These are phyloP conservation scores for Aspergillus olivimuriae DNA, from an alignment of 495 filamentous ascomycete species.

Conservation along the genomic window DNA sequence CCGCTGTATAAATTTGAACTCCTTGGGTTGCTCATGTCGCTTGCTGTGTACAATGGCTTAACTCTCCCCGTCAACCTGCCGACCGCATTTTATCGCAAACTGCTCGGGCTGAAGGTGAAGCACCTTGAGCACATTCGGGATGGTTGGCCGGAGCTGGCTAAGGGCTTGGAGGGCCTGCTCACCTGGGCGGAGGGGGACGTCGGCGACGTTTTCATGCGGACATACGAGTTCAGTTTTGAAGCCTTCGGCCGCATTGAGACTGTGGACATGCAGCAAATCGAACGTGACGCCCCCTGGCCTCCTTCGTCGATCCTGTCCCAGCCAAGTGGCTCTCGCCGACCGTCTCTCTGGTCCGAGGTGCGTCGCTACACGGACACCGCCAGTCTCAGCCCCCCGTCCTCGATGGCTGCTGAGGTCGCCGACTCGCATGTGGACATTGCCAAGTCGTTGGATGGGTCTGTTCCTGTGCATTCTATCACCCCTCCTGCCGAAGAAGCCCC, in stretches of 20 bases:
- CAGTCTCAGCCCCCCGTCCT: constrained; percentile 18
- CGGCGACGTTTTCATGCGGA: constrained; percentile 69
- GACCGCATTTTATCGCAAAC: constrained; percentile 70
- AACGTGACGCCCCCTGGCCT: constrained; percentile 35
- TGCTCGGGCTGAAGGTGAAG: constrained; percentile 59
- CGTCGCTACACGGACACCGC: constrained; percentile 15
- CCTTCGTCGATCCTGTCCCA: constrained; percentile 5
- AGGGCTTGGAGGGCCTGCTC: constrained; percentile 62
- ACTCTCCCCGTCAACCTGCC: constrained; percentile 88
- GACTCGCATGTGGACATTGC: constrained; percentile 14
- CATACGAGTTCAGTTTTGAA: constrained; percentile 79
- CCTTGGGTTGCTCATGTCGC: constrained; percentile 74
- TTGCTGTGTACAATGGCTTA: constrained; percentile 92
- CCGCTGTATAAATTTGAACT: constrained; percentile 87
- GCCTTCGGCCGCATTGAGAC: constrained; percentile 52
- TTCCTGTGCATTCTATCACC: constrained; percentile 16
- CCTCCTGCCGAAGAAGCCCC: constrained; percentile 27
- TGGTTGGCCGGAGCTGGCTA: constrained; percentile 77
- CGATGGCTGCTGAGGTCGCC: constrained; percentile 19
- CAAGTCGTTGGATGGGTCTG: constrained; percentile 15
- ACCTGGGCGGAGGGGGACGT: constrained; percentile 77
- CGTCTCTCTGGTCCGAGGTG: constrained; percentile 22
- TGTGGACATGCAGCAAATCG: constrained; percentile 48
- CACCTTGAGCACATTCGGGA: constrained; percentile 71
- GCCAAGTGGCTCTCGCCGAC: constrained; percentile 1